A percentile compares a stretch with the other conserved stretches of the same genome.
Evolutionary conservation across 2,329 filamentous ascomycete genomes (phyloP).

Genomic region (Scedosporium apiospermum): DNA sequence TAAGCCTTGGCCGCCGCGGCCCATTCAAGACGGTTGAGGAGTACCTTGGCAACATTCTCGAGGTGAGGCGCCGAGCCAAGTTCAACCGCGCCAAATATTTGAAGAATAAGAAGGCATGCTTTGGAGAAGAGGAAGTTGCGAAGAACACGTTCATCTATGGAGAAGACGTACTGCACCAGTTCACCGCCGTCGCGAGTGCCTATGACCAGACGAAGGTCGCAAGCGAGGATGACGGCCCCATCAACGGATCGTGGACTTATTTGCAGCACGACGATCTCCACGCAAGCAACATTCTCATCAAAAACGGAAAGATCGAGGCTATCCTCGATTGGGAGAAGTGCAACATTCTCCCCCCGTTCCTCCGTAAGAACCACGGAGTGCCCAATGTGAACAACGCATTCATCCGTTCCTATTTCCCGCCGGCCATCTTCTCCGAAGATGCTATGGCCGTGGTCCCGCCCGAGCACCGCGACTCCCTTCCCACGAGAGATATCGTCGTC

Average conservation of each 20-base stretch:
- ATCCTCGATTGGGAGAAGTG: slow-evolving; percentile 11
- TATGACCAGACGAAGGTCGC: not conserved
- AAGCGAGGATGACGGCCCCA: not conserved
- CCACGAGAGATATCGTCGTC: not conserved
- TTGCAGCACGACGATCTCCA: slow-evolving; percentile 9
- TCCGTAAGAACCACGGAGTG: not conserved
- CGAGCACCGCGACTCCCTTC: not conserved
- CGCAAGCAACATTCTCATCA: slow-evolving; percentile 7
- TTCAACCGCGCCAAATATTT: not conserved
- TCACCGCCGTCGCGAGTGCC: not conserved
- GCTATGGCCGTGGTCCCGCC: not conserved
- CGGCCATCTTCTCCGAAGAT: not conserved
- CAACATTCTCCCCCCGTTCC: slow-evolving; percentile 6
- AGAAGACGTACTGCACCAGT: not conserved
- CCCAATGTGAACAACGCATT: not conserved
- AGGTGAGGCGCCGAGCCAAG: not conserved
- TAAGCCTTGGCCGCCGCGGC: not conserved
- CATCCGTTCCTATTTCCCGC: not conserved
- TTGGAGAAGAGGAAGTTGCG: not conserved
- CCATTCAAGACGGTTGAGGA: not conserved
- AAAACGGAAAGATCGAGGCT: not conserved
- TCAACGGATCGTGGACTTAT: slow-evolving; percentile 5
- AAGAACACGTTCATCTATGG: not conserved
- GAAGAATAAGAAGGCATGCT: not conserved
- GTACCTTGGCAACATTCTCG: not conserved